Conservation (phyloP, 495 filamentous ascomycete genomes). For the Hyaloscypha finlandica region DNA sequence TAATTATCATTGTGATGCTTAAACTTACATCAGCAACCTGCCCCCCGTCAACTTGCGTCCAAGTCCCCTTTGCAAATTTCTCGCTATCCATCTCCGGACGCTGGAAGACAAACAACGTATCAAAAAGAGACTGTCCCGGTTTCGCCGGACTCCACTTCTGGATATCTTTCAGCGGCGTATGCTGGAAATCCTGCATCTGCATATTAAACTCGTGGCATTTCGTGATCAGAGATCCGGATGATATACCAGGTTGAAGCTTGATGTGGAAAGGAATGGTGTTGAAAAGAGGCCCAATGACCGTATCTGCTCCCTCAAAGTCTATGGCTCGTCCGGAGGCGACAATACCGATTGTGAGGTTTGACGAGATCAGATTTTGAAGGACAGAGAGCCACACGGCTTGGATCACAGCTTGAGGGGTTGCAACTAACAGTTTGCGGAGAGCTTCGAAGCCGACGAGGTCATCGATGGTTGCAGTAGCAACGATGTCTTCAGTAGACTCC, state of each 20-base stretch:
- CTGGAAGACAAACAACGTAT: constrained; percentile 86
- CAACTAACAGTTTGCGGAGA: constrained; percentile 55
- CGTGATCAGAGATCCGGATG: constrained; percentile 51
- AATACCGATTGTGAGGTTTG: constrained; percentile 55
- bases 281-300: constrained; percentile 81
- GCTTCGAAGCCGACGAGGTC: constrained; percentile 45
- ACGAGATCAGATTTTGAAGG: constrained; percentile 43
- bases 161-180: constrained; percentile 71
- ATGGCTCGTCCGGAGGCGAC: constrained; percentile 73
- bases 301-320: constrained; percentile 63
- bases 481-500: constrained; percentile 29
- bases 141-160: constrained; percentile 65
- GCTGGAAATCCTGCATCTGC: constrained; percentile 61
- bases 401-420: constrained; percentile 74
- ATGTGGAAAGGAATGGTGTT: constrained; percentile 80
- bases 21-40: constrained; percentile 51
- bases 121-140: constrained; percentile 65
- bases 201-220: constrained; percentile 64
- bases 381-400: constrained; percentile 69
- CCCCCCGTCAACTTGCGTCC: constrained; percentile 53
- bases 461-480: constrained; percentile 31
- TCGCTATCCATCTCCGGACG: constrained; percentile 41
- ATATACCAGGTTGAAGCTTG: constrained; percentile 44
- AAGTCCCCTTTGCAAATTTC: constrained; percentile 42
- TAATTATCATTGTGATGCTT: not conserved